phyloP scores from a whole-genome alignment of 352 stramenopile species.

The Phytophthora megakarya region DNA sequence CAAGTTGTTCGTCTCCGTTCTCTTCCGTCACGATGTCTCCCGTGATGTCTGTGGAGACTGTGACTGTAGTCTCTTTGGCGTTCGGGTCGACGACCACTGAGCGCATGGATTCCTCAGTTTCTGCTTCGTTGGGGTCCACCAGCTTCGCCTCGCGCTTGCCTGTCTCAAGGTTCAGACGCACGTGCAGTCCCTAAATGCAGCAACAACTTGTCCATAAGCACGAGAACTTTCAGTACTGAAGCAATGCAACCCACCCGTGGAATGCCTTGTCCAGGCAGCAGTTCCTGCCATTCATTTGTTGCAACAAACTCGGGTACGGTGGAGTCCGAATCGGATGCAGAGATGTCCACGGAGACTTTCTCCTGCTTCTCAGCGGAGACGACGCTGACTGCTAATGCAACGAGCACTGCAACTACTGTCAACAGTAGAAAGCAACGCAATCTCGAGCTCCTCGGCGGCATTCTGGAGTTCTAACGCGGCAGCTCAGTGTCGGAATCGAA shows the following conservation, averaged over 20 bases:
- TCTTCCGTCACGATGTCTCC: conserved; percentile 49
- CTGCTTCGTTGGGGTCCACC: conserved; percentile 48
- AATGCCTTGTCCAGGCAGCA: conserved; percentile 68
- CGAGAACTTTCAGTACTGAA: background rate
- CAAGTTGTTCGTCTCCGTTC: conserved; percentile 27
- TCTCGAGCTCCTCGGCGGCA: conserved; percentile 17
- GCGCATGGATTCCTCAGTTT: conserved; percentile 36
- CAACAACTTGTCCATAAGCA: conserved; percentile 11
- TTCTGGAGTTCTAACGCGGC: background rate
- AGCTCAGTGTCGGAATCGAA: conserved; percentile 19
- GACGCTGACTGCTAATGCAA: conserved; percentile 5
- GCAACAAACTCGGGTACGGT: conserved; percentile 51
- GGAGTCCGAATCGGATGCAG: conserved; percentile 5
- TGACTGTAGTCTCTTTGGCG: conserved; percentile 50
- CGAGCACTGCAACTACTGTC: conserved; percentile 5
- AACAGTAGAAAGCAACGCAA: conserved; percentile 34
- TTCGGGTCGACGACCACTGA: conserved; percentile 41
- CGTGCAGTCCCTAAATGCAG: conserved; percentile 71
- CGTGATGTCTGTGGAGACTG: conserved; percentile 56
- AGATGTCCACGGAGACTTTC: conserved; percentile 14
- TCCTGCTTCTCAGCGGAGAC: conserved; percentile 7
- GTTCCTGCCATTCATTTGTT: conserved; percentile 66
- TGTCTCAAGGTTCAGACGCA: conserved; percentile 83
- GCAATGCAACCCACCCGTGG: conserved; percentile 44
- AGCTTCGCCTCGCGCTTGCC: conserved; percentile 86